Percentiles rank a stretch among this genome's conserved stretches.
phyloP scores from a whole-genome alignment of 805 yeast species.

The Hanseniaspora meyeri region DNA sequence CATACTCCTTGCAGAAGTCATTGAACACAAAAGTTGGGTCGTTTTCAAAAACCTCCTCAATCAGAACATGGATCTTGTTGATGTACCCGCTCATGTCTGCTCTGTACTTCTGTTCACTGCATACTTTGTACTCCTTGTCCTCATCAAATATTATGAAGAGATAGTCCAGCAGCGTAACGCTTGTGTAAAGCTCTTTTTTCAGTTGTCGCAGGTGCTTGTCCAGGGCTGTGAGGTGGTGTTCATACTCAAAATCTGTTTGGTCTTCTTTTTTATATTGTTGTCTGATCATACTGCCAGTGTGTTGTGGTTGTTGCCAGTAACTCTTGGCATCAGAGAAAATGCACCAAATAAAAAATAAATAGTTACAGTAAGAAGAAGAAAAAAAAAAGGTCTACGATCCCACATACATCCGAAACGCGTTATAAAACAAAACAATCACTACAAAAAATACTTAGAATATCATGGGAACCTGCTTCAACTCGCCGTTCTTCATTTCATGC shows the following conservation, averaged over 20 bases:
- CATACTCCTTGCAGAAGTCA: background rate
- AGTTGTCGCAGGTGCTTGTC: slow-evolving; percentile 1
- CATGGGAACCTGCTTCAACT: background rate
- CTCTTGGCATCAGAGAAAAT: no score
- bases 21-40: slow-evolving; percentile 1
- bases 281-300: background rate
- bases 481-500: slow-evolving; percentile 5
- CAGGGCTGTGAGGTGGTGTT: background rate
- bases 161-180: background rate
- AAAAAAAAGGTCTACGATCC: background rate
- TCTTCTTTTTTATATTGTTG: background rate
- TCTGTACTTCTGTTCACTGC: background rate
- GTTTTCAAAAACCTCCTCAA: slow-evolving; percentile 2
- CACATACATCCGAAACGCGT: background rate
- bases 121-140: background rate
- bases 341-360: no score
- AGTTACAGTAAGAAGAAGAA: background rate
- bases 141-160: background rate
- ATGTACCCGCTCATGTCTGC: background rate
- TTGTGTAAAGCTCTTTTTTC: background rate
- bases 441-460: background rate
- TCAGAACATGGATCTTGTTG: background rate
- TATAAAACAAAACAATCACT: background rate
- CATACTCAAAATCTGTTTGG: background rate
- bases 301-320: background rate